Conservation (phyloP, 352 stramenopile genomes). For the Phytopythium cucurbitacearum region DNA sequence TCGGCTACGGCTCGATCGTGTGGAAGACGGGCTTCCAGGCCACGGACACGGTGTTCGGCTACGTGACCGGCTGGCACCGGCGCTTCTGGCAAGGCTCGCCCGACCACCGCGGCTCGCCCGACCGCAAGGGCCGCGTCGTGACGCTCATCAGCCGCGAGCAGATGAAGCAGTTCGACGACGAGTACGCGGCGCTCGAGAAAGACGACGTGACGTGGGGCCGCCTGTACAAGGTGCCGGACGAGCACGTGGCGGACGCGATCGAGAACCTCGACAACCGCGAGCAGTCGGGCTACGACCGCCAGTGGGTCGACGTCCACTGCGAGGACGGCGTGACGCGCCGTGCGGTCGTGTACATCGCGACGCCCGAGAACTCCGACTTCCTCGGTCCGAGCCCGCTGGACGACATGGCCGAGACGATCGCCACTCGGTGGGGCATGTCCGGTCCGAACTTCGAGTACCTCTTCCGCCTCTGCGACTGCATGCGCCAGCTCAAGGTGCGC, state of each 20-base stretch:
- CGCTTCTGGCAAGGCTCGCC: constrained; percentile 89
- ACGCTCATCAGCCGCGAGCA: constrained; percentile 81
- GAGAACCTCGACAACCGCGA: constrained; percentile 83
- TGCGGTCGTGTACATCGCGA: constrained; percentile 84
- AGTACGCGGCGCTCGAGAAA: constrained; percentile 53
- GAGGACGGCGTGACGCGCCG: constrained; percentile 56
- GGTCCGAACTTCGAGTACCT: constrained; percentile 86
- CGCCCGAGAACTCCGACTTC: constrained; percentile 81
- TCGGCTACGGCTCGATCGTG: constrained; percentile 80
- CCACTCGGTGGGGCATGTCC: constrained; percentile 58
- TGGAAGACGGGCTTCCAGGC: constrained; percentile 75
- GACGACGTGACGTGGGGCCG: constrained; percentile 81
- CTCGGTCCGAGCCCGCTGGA: constrained; percentile 62
- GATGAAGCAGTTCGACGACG: constrained; percentile 72
- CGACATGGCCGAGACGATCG: constrained; percentile 80
- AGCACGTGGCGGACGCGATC: constrained; percentile 72
- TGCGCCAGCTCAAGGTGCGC: constrained; percentile 65
- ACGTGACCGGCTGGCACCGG: constrained; percentile 81
- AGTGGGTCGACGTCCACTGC: constrained; percentile 75
- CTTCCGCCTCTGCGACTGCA: constrained; percentile 75
- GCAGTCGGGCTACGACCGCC: constrained; percentile 76
- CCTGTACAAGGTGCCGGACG: constrained; percentile 80
- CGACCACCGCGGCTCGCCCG: constrained; percentile 79
- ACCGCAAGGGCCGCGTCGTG: constrained; percentile 75
- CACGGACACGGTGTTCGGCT: constrained; percentile 63